A percentile compares a stretch with the other conserved stretches of the same genome.
phyloP scores from a whole-genome alignment of 1,139 yeast genomes.

The Pneumocystis wakefieldiae region DNA sequence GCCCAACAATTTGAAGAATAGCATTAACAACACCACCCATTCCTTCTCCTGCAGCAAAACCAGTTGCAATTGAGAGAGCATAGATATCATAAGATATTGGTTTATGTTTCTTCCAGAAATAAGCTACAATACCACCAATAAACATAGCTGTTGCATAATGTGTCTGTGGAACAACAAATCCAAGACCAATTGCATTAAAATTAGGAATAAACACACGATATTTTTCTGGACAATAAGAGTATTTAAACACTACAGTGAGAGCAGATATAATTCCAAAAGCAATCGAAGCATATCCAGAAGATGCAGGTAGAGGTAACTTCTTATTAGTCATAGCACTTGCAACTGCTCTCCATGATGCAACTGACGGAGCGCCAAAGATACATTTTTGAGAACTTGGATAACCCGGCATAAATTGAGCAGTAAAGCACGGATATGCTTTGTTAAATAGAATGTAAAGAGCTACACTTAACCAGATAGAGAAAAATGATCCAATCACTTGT shows the following conservation, averaged over 20 bases:
- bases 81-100: constrained; percentile 8
- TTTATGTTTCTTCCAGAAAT: constrained; percentile 7
- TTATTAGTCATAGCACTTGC: constrained; percentile 9
- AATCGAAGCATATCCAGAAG: constrained; percentile 6
- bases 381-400: constrained; percentile 5
- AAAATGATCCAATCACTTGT: constrained; percentile 8
- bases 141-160: constrained; percentile 11
- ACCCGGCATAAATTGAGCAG: neutral
- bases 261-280: constrained; percentile 7
- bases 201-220: constrained; percentile 7
- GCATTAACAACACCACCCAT: constrained; percentile 11
- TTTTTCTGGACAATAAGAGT: constrained; percentile 5
- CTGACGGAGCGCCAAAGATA: constrained; percentile 7
- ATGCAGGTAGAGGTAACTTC: constrained; percentile 5
- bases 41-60: constrained; percentile 11
- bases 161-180: constrained; percentile 11
- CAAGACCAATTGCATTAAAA: constrained; percentile 12
- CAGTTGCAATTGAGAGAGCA: constrained; percentile 10
- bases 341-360: constrained; percentile 10
- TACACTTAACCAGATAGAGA: constrained; percentile 8
- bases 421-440: constrained; percentile 10
- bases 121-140: constrained; percentile 7
- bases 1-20: constrained; percentile 3
- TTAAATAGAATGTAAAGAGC: constrained; percentile 9
- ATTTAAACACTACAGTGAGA: constrained; percentile 3